Evolutionary conservation across 306 rosid genomes (phyloP), one percentile per base, ranked within the genome.

Genomic region (Glycine latifolia): DNA sequence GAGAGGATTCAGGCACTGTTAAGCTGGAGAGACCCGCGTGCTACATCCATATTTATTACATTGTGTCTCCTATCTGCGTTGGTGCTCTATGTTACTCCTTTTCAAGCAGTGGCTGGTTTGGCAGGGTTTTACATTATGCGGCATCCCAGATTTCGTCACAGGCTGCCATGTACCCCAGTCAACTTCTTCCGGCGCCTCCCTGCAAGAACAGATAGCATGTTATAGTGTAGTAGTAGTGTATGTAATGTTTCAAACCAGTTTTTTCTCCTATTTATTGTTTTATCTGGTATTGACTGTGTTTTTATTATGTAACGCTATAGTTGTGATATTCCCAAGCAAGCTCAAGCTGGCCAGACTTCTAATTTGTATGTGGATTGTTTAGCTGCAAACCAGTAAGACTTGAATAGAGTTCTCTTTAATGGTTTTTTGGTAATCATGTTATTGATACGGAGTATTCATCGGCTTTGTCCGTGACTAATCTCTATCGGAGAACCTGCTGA

Each of bases 11-110:
- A 89, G 31, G 82, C 90, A 72, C 37, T 86, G 75, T 73, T 89
- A 71, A 86, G 81, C 70, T 86, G 91, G 90, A 84, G 88, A 72
- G 91, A 89, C 55, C 89, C 81, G 2, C 85, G 82, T 17, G 90
- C 88, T 55, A 82, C 90, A 17, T 62, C 84, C 3, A 10, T 89
- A 13, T 79, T 79, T 62, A 49, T 79, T 14, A 50, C 79, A 6
- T 44, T 79, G 2, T 86, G 77, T 76, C 20, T 86, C 1, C 0
- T 76, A 53, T 73, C 77, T 67, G 85, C 83, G 0, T 3, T 84
- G 43, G 31, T 82, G 1, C 49, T 86, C 8, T 84, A 78, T 80
- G 77, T 83, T 31, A 83, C 87, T 48, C 89, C 87, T 8, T 71
- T 86, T 48, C 87, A 86, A 71, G 68, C 55, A 8, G 69, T 83